A percentile compares a stretch with the other conserved stretches of the same genome.
phyloP scores from a whole-genome alignment of 345 rosid species.

The Nasturtium officinale region DNA sequence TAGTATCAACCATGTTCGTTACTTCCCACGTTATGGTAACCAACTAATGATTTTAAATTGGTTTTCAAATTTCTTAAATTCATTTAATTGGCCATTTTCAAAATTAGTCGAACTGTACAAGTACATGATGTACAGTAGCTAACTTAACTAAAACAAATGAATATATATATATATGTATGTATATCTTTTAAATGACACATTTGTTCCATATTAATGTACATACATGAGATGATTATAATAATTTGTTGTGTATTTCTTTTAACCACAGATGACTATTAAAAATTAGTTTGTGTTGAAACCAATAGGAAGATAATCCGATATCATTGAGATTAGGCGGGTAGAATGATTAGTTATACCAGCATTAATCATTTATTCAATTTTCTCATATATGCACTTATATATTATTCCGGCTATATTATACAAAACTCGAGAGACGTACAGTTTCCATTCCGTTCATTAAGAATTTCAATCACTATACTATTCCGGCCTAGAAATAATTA shows the following conservation, averaged over 20 bases:
- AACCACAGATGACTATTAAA: background rate
- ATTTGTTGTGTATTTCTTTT: background rate
- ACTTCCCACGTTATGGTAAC: too few relatives aligned
- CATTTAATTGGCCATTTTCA: too few relatives aligned
- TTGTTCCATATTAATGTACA: too few relatives aligned
- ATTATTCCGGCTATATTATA: background rate
- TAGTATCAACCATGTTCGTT: too few relatives aligned
- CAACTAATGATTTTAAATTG: too few relatives aligned
- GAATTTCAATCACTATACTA: conserved; percentile 3
- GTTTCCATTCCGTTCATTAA: conserved; percentile 4
- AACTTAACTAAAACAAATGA: too few relatives aligned
- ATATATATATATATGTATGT: too few relatives aligned
- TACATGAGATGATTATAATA: too few relatives aligned
- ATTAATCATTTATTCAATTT: too few relatives aligned
- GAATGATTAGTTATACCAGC: background rate
- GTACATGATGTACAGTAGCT: too few relatives aligned
- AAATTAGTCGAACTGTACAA: too few relatives aligned
- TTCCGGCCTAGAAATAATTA: conserved; percentile 16
- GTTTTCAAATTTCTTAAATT: too few relatives aligned
- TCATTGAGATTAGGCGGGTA: conserved; percentile 11
- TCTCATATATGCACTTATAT: background rate
- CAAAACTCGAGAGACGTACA: background rate
- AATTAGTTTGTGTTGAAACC: background rate
- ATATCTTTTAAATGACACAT: background rate
- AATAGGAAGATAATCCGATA: conserved; percentile 7